phyloP scores from a whole-genome alignment of 139 green algal species.

The Chlorella sp. region DNA sequence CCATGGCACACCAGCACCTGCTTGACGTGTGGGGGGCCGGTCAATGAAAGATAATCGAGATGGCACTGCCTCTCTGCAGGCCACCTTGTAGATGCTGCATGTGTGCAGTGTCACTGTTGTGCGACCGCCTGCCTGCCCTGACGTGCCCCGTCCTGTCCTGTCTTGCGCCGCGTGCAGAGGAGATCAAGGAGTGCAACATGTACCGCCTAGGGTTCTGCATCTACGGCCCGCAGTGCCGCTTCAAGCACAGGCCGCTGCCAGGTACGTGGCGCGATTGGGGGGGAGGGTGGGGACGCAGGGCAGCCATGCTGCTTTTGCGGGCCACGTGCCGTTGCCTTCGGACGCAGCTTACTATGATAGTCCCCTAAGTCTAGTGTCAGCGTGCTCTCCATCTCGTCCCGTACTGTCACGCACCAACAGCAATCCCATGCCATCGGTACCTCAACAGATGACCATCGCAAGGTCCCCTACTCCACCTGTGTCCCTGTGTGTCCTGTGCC shows the following conservation, averaged over 20 bases:
- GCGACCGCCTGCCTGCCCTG: background rate
- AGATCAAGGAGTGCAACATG: conserved; percentile 99
- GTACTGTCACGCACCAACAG: background rate
- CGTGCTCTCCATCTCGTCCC: background rate
- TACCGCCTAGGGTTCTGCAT: conserved; percentile 97
- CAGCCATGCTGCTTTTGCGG: too few relatives aligned
- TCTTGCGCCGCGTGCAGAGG: conserved; percentile 39
- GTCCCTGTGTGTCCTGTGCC: background rate
- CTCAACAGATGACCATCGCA: background rate
- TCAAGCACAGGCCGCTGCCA: conserved; percentile 74
- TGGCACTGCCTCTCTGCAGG: too few relatives aligned
- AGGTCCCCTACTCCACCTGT: background rate
- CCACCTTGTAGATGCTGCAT: too few relatives aligned
- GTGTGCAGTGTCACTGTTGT: too few relatives aligned
- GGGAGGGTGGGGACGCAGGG: too few relatives aligned
- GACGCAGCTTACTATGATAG: too few relatives aligned
- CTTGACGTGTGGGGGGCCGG: too few relatives aligned
- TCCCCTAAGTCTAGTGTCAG: too few relatives aligned
- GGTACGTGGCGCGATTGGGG: too few relatives aligned
- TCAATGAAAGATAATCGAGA: too few relatives aligned
- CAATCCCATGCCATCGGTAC: background rate
- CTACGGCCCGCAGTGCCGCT: conserved; percentile 87
- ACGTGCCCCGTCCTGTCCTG: background rate
- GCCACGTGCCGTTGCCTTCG: too few relatives aligned
- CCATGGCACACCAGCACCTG: too few relatives aligned